Base-by-base conservation (phyloP, 2,329 filamentous ascomycete species). In the Elsinoe ampelina region DNA sequence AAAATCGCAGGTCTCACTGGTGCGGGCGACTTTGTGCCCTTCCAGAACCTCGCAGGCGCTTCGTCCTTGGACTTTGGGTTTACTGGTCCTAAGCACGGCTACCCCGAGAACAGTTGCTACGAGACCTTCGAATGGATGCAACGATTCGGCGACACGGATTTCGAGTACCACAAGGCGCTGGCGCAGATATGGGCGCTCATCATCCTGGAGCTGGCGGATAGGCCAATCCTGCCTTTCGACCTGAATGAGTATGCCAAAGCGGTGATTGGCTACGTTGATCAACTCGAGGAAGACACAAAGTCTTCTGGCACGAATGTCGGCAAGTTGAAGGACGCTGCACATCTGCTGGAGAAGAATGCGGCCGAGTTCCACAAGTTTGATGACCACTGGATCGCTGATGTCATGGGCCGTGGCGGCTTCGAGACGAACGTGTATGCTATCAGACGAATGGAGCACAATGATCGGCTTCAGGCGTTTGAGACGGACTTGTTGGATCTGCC, bases 91-190 rank as follows among this genome's bases (percentile, higher is more conserved):
- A 75, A 79, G 6, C 71, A 75, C 41, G 71, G 70, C 10, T 86
- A 80, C 64, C 89, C 91, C 0, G 83, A 85, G 54, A 85, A 90
- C 70, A 91, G 86, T 59, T 93, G 87, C 71, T 95, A 95, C 71
- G 92, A 97, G 67, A 95, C 84, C 55, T 91, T 87, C 64, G 85
- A 90, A 43, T 92, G 89, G 84, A 89, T 97, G 79, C 77, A 84
- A 22, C 79, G 78, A 36, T 82, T 87, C 59, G 85, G 87, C 19
- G 93, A 98, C 68, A 89, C 89, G 0, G 65, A 62, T 6, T 95
- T 95, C 66, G 71, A 78, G 10, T 93, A 95, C 67, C 93, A 97
- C 72, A 80, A 78, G 39, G 72, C 87, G 5, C 80, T 97, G 58
- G 88, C 83, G 10, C 84, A 96, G 70, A 76, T 97, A 39, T 85